These are phyloP conservation scores for Botrytis elliptica DNA, from an alignment of 2,329 filamentous ascomycete genomes.

Conservation along the genomic window DNA sequence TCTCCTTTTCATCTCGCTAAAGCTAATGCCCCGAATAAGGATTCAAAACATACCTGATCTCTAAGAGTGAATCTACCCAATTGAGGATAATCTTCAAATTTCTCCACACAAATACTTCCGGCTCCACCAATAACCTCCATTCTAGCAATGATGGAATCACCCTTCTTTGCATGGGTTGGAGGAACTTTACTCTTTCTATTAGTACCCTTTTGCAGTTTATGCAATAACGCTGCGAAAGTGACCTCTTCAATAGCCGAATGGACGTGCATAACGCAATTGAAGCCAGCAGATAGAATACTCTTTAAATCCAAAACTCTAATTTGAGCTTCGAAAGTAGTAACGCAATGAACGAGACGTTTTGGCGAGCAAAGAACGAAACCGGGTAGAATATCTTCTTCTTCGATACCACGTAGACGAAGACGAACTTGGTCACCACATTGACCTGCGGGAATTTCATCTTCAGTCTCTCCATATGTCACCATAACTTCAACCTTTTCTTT, in stretches of 20 bases:
- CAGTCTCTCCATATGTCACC: constrained; percentile 90
- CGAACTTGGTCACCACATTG: constrained; percentile 95
- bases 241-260: constrained; percentile 98
- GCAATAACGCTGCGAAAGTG: constrained; percentile 81
- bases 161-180: constrained; percentile 83
- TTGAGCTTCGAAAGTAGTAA: constrained; percentile 88
- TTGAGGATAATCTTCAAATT: constrained; percentile 94
- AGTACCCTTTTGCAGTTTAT: constrained; percentile 95
- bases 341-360: constrained; percentile 89
- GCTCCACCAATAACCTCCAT: constrained; percentile 84
- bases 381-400: constrained; percentile 94
- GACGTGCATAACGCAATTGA: constrained; percentile 97
- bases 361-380: constrained; percentile 96
- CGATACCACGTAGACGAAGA: constrained; percentile 85
- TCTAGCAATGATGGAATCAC: constrained; percentile 84
- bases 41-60: constrained; percentile 64
- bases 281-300: constrained; percentile 88
- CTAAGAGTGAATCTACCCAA: constrained; percentile 86
- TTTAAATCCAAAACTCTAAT: constrained; percentile 94
- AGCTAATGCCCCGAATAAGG: constrained; percentile 13
- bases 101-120: constrained; percentile 87
- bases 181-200: constrained; percentile 89
- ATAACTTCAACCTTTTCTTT: constrained; percentile 76
- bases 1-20: not conserved
- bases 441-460: constrained; percentile 80